phyloP scores from a whole-genome alignment of 1,284 basidiomycete species.

The Cutaneotrichosporon mucoides region DNA sequence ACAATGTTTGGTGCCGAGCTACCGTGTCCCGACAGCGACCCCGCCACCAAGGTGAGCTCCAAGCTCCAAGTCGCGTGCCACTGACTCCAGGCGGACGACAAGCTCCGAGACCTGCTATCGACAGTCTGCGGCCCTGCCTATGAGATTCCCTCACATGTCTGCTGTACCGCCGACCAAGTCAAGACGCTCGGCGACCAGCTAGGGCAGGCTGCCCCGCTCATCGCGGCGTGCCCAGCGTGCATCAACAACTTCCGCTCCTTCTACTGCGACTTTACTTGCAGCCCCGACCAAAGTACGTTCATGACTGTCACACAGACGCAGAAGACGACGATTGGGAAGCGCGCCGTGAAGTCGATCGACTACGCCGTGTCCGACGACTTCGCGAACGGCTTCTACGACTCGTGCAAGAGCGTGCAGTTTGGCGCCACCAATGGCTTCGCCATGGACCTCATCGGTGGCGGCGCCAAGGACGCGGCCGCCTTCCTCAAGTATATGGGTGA shows the following conservation, averaged over 20 bases:
- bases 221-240: conserved; percentile 92
- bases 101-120: conserved; percentile 56
- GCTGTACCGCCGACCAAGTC: conserved; percentile 79
- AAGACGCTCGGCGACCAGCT: conserved; percentile 73
- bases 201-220: conserved; percentile 70
- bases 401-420: conserved; percentile 89
- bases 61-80: too few species aligned
- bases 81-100: conserved; percentile 14
- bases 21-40: conserved; percentile 79
- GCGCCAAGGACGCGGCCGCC: conserved; percentile 71
- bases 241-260: conserved; percentile 93
- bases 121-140: conserved; percentile 75
- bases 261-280: conserved; percentile 95
- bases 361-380: conserved; percentile 72
- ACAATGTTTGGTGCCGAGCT: conserved; percentile 69
- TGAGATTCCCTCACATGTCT: conserved; percentile 61
- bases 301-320: conserved; percentile 79
- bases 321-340: conserved; percentile 57
- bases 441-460: conserved; percentile 94
- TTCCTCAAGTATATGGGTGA: conserved; percentile 91
- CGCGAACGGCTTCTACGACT: conserved; percentile 79
- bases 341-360: conserved; percentile 79
- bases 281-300: conserved; percentile 79
- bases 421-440: conserved; percentile 89
- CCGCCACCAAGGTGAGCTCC: conserved; percentile 58